Conservation (phyloP, 495 filamentous ascomycete genomes). For the Apiosordaria backusii region DNA sequence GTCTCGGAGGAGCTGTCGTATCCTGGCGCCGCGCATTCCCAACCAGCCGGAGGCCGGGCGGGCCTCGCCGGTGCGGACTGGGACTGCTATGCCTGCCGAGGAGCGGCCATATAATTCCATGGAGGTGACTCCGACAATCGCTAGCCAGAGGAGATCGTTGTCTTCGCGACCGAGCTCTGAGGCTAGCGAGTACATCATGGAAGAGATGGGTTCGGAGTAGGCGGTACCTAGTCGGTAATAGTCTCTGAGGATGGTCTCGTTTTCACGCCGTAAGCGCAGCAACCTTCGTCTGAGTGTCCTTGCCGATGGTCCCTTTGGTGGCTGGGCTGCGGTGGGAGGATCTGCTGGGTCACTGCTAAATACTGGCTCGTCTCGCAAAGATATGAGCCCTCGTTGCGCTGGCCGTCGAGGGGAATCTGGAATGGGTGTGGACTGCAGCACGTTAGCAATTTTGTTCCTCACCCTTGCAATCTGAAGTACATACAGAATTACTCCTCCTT, state of each 20-base stretch:
- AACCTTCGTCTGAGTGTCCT: constrained; percentile 67
- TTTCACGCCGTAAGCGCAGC: constrained; percentile 67
- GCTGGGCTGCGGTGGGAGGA: constrained; percentile 55
- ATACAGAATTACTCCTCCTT: constrained; percentile 82
- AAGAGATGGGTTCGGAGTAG: constrained; percentile 91
- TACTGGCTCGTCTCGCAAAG: constrained; percentile 40
- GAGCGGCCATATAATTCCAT: constrained; percentile 88
- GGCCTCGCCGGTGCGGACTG: constrained; percentile 52
- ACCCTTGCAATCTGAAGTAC: constrained; percentile 21
- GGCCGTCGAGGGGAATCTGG: constrained; percentile 50
- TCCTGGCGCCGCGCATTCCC: constrained; percentile 74
- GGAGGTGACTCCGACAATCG: constrained; percentile 88
- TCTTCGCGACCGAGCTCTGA: constrained; percentile 95
- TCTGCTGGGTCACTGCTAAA: constrained; percentile 40
- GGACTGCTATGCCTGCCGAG: constrained; percentile 73
- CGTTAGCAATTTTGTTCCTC: constrained; percentile 28
- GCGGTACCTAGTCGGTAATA: constrained; percentile 87
- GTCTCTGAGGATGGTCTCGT: constrained; percentile 64
- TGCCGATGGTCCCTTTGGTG: constrained; percentile 61
- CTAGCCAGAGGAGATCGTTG: constrained; percentile 91
- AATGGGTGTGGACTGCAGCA: constrained; percentile 55
- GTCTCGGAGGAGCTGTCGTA: constrained; percentile 81
- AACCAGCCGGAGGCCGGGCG: constrained; percentile 66
- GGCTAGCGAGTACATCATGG: constrained; percentile 87
- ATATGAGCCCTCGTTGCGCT: constrained; percentile 48